A percentile compares a stretch with the other conserved stretches of the same genome.
Evolutionary conservation across 179 eudicot genomes (phyloP).

Genomic region (Actinidia arguta): DNA sequence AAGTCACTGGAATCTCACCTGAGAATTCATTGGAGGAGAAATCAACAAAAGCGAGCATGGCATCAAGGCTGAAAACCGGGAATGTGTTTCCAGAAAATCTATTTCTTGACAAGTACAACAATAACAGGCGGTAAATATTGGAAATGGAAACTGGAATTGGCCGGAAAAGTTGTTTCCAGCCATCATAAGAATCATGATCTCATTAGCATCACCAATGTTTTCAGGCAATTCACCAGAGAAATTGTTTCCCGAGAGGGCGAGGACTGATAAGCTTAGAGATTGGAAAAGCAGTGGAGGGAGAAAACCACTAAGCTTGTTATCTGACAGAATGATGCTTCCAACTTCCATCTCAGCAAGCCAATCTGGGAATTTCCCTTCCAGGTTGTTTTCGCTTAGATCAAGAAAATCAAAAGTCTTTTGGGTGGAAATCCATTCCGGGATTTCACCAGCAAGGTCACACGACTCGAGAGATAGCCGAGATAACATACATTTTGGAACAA

Average conservation of each 20-base stretch:
- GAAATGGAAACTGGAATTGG: constrained; percentile 54
- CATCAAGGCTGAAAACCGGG: constrained; percentile 43
- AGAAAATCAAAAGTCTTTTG: constrained; percentile 53
- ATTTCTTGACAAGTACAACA: constrained; percentile 62
- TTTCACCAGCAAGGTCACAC: constrained; percentile 45
- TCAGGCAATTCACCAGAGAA: constrained; percentile 61
- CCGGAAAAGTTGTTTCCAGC: constrained; percentile 59
- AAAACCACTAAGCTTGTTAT: constrained; percentile 54
- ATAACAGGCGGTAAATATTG: constrained; percentile 46
- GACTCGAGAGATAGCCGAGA: constrained; percentile 48
- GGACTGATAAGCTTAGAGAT: constrained; percentile 51
- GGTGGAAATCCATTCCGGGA: constrained; percentile 59
- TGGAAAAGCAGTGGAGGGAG: constrained; percentile 56
- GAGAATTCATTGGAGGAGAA: constrained; percentile 51
- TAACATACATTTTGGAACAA: constrained; percentile 49
- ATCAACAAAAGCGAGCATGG: constrained; percentile 59
- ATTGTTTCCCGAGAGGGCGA: constrained; percentile 55
- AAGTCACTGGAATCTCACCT: constrained; percentile 52
- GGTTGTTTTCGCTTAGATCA: constrained; percentile 53
- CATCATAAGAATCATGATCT: constrained; percentile 57
- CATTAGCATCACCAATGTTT: constrained; percentile 52
- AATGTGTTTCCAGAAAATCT: constrained; percentile 51
- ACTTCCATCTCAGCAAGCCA: constrained; percentile 67
- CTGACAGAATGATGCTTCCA: constrained; percentile 57
- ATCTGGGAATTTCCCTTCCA: constrained; percentile 47